phyloP scores from a whole-genome alignment of 1,284 basidiomycete species.

The Cutaneotrichosporon sp. region DNA sequence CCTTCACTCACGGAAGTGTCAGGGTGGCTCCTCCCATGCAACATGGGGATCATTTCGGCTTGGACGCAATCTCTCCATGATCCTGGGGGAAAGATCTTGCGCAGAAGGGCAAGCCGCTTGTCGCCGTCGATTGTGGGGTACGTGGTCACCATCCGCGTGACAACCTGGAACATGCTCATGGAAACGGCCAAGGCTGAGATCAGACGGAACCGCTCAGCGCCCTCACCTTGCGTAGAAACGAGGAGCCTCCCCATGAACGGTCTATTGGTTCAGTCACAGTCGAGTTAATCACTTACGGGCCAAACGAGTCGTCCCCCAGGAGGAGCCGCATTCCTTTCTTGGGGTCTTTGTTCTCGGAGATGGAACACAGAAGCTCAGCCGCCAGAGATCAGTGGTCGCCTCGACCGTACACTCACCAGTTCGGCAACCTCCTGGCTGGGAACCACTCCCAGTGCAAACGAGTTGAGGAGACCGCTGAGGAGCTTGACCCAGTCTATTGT shows the following conservation, averaged over 20 bases:
- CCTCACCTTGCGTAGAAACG: background rate
- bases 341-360: slow-evolving; percentile 8
- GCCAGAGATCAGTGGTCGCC: background rate
- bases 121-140: background rate
- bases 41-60: background rate
- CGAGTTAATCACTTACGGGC: background rate
- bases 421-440: background rate
- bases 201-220: background rate
- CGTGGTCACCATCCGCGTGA: background rate
- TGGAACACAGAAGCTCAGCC: background rate
- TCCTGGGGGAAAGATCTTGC: background rate
- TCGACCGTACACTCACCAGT: background rate
- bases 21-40: background rate
- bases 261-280: background rate
- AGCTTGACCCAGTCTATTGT: slow-evolving; percentile 2
- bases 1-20: background rate
- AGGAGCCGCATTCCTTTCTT: slow-evolving; percentile 12
- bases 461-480: background rate
- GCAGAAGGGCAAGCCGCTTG: background rate
- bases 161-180: background rate
- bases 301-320: background rate
- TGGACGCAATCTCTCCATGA: background rate
- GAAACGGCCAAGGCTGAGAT: background rate
- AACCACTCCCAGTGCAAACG: background rate
- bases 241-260: background rate